Percentiles rank a stretch among this genome's conserved stretches.
Conservation (phyloP, 2,329 filamentous ascomycete species). For the Hypoxylon rubiginosum region DNA sequence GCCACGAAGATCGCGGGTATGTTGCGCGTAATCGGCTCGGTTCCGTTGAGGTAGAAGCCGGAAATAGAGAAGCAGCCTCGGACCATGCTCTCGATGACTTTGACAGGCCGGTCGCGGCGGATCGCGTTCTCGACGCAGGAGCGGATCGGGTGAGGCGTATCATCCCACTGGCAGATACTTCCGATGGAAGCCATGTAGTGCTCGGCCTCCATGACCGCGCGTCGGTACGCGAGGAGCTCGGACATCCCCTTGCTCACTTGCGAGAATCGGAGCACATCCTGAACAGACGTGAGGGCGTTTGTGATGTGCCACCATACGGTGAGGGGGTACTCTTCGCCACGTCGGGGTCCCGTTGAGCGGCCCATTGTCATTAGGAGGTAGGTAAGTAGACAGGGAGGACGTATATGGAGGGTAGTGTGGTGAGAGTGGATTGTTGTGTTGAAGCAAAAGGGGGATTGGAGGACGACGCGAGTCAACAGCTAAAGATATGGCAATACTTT, state of each 20-base stretch:
- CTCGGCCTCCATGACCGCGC: neutral
- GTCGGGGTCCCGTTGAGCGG: neutral
- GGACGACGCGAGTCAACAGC: no score
- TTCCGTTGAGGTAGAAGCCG: neutral
- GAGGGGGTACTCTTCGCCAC: constrained; percentile 4
- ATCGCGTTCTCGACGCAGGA: constrained; percentile 3
- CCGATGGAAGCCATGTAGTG: neutral
- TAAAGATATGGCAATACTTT: no score
- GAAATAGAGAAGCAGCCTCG: neutral
- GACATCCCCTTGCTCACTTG: neutral
- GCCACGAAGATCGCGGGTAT: constrained; percentile 10
- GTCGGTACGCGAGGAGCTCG: neutral
- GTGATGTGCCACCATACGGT: constrained; percentile 5
- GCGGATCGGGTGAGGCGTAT: neutral
- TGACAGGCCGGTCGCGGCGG: neutral
- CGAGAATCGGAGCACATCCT: neutral
- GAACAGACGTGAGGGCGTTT: neutral
- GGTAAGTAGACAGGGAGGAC: neutral
- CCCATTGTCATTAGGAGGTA: neutral
- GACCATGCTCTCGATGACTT: neutral
- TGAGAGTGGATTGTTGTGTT: no score
- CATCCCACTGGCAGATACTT: neutral
- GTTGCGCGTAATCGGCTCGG: neutral
- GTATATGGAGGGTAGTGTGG: neutral
- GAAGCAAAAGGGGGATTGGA: neutral